Evolutionary conservation across 164 flowering plant genomes (phyloP).

Genomic region (Amborella trichopoda): DNA sequence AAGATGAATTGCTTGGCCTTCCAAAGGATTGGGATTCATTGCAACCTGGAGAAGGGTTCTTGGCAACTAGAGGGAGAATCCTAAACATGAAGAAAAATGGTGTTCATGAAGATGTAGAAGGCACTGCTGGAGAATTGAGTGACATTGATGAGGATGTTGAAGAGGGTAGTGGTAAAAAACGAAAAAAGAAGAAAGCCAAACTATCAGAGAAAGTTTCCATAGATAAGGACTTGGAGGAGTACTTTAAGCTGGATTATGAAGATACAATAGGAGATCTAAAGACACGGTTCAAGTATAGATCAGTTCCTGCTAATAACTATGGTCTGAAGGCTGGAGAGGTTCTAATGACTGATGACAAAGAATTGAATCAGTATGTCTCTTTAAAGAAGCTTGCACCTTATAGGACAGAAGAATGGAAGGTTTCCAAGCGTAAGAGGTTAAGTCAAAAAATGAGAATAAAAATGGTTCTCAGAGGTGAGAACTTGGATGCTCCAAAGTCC

Average conservation of each 20-base stretch:
- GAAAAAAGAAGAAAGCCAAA: conserved; percentile 40
- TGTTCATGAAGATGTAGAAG: conserved; percentile 9
- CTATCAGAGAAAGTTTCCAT: conserved; percentile 28
- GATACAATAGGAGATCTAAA: conserved; percentile 78
- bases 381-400: conserved; percentile 82
- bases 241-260: conserved; percentile 79
- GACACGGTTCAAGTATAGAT: conserved; percentile 72
- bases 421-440: conserved; percentile 33
- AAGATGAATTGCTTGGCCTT: conserved; percentile 82
- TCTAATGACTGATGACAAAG: conserved; percentile 53
- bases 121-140: conserved; percentile 4
- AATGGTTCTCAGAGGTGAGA: too few relatives aligned
- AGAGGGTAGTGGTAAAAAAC: conserved; percentile 29
- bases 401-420: conserved; percentile 61
- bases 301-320: conserved; percentile 43
- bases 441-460: conserved; percentile 30
- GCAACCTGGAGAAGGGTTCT: conserved; percentile 36
- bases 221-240: conserved; percentile 41
- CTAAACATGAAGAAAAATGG: conserved; percentile 17
- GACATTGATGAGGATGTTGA: conserved; percentile 15
- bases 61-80: conserved; percentile 32
- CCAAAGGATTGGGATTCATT: conserved; percentile 60
- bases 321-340: conserved; percentile 54
- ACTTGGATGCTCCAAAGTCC: neutral
- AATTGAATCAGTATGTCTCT: conserved; percentile 79